These are phyloP conservation scores for Metarhizium brunneum DNA, from an alignment of 2,329 filamentous ascomycete species.

Conservation along the genomic window DNA sequence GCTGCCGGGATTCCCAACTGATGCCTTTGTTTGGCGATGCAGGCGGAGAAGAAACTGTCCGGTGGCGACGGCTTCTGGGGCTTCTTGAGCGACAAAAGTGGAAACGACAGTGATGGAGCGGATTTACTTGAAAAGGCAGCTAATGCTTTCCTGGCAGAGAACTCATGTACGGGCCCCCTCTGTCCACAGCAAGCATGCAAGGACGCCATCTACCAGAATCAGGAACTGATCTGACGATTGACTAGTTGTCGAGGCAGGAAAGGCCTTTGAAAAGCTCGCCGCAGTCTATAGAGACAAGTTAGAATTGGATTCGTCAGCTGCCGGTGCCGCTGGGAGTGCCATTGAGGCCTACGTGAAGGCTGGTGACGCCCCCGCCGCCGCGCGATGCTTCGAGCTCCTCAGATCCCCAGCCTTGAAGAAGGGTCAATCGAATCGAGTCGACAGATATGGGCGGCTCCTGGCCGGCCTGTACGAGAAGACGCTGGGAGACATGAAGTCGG, in stretches of 20 bases:
- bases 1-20: slow-evolving; percentile 2
- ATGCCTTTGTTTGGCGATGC: slow-evolving; percentile 10
- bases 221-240: neutral
- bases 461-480: slow-evolving; percentile 81
- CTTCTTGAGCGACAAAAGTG: slow-evolving; percentile 77
- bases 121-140: slow-evolving; percentile 82
- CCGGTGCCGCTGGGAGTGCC: slow-evolving; percentile 52
- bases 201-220: neutral
- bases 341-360: slow-evolving; percentile 92
- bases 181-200: neutral
- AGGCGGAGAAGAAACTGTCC: slow-evolving; percentile 81
- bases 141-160: slow-evolving; percentile 85
- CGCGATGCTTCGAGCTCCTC: slow-evolving; percentile 69
- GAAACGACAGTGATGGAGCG: slow-evolving; percentile 84
- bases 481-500: slow-evolving; percentile 66
- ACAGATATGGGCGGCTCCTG: slow-evolving; percentile 86
- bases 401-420: no score
- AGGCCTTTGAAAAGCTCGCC: slow-evolving; percentile 82
- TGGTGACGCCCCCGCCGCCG: slow-evolving; percentile 66
- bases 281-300: slow-evolving; percentile 69
- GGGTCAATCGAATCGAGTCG: slow-evolving; percentile 35
- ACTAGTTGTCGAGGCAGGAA: slow-evolving; percentile 73
- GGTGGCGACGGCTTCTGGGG: slow-evolving; percentile 74
- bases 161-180: slow-evolving; percentile 51
- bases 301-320: slow-evolving; percentile 31